These are phyloP conservation scores for Aspergillaceae sp. DNA, from an alignment of 2,329 filamentous ascomycete genomes.

Conservation along the genomic window DNA sequence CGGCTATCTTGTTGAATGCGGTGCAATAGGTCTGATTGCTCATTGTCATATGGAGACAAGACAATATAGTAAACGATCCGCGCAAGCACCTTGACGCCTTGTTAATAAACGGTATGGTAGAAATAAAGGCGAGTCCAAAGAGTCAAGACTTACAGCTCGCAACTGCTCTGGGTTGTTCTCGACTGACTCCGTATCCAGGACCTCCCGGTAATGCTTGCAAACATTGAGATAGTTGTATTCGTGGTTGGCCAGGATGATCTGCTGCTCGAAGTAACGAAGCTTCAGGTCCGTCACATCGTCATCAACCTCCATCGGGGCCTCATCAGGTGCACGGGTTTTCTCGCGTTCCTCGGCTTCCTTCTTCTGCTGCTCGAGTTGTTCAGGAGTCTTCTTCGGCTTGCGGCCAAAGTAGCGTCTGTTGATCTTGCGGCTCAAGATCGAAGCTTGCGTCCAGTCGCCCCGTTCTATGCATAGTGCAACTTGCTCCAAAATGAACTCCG, in stretches of 20 bases:
- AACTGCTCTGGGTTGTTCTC: constrained; percentile 83
- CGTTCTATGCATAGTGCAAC: constrained; percentile 91
- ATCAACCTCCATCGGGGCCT: constrained; percentile 62
- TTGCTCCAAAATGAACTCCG: constrained; percentile 94
- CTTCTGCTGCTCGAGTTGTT: constrained; percentile 82
- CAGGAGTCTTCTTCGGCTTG: constrained; percentile 81
- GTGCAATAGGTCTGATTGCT: constrained; percentile 94
- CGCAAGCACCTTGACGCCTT: constrained; percentile 62
- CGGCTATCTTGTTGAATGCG: constrained; percentile 80
- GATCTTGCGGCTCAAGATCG: constrained; percentile 91
- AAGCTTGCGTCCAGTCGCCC: constrained; percentile 91
- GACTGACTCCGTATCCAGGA: constrained; percentile 90
- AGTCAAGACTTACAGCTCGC: constrained; percentile 58
- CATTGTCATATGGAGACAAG: constrained; percentile 93
- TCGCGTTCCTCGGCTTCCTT: constrained; percentile 72
- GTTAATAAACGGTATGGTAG: constrained; percentile 3
- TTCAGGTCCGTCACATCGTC: constrained; percentile 96
- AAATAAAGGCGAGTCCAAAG: not conserved
- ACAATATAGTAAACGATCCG: constrained; percentile 97
- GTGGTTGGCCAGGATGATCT: constrained; percentile 91
- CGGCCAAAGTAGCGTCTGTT: constrained; percentile 85
- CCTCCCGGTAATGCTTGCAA: constrained; percentile 97
- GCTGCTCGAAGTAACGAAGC: constrained; percentile 92
- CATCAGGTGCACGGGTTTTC: constrained; percentile 68
- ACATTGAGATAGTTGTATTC: constrained; percentile 95